Conservation (phyloP, 1,284 basidiomycete species). For the Porodaedalea pini region DNA sequence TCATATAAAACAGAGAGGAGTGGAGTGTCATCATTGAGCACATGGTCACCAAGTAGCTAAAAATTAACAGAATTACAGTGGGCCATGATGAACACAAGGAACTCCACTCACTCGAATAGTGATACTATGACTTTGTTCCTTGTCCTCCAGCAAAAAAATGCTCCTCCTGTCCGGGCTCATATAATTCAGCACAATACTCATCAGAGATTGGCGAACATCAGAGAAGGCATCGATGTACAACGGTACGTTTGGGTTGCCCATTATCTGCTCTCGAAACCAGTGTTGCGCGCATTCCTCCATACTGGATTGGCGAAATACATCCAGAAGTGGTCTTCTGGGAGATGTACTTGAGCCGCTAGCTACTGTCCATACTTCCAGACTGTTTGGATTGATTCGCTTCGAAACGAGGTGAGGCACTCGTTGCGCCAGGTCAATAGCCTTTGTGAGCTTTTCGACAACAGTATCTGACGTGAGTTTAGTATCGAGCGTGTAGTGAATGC, state of each 20-base stretch:
- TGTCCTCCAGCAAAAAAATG: constrained; percentile 27
- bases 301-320: neutral
- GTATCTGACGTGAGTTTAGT: neutral
- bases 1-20: constrained; percentile 33
- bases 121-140: constrained; percentile 27
- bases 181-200: no score
- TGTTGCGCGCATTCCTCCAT: neutral
- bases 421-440: constrained; percentile 11
- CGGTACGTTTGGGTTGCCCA: neutral
- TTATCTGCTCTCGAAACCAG: no score
- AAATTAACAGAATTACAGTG: neutral
- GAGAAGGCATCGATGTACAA: no score
- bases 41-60: constrained; percentile 32
- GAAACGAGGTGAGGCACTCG: neutral
- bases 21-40: constrained; percentile 29
- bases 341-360: neutral
- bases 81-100: neutral
- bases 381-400: neutral
- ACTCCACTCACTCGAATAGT: constrained; percentile 31
- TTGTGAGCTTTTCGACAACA: constrained; percentile 1
- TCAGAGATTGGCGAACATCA: no score
- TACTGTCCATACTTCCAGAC: no score
- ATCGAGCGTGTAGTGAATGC: constrained; percentile 1
- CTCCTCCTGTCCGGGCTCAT: neutral
- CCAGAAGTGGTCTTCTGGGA: neutral